Evolutionary conservation across 225 moss, liverwort and hornwort genomes (phyloP), one percentile per base, ranked within the genome.

Genomic region (Polytrichum commune): DNA sequence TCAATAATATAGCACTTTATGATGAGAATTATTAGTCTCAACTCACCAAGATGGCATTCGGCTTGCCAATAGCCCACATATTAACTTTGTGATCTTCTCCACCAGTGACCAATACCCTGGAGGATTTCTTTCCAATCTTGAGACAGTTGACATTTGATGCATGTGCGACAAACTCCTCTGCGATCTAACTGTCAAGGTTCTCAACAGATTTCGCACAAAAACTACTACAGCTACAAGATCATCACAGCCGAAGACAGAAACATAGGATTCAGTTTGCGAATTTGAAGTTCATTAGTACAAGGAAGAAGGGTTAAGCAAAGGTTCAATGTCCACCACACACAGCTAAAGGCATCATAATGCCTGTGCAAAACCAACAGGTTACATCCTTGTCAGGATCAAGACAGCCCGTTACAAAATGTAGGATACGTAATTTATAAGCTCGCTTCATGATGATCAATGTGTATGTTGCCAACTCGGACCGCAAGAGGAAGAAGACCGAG

Each of bases 391-490:
- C 29, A 13, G 27, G 18, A 25, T 18, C 18, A 28, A 64, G 18
- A 19, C 29, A 25, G 29, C 8, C 64, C 2, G 18, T 28, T 25
- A 19, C 7, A 20, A 33, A 53, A 25, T 29, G 56, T 71, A 92
- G 96, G 96, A 96, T 96, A 96, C 96, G 96, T 77, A 96, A 83
- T 93, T 96, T 96, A 89, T 96, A 96, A 83, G 96, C 93, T 89
- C 96, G 90, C 83, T 96, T 93, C 96, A 93, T 93, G 85, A 77
- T 93, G 93, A 87, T 87, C 18, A 82, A 70, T 72, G 54, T 53
- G 73, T 63, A 69, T 46, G 46, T 13, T 46, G 46, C 46, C 46
- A 46, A 13, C 46, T 46, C 46, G 46, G 46, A 46, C 46, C 13
- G 46, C 46, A 10, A 13, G 46, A 46, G 46, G 46, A 46, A 46